Percentiles rank a stretch among this genome's conserved stretches.
Evolutionary conservation across 371 early-diverging fungal genomes (phyloP).

Genomic region (Mucor velutinosus): DNA sequence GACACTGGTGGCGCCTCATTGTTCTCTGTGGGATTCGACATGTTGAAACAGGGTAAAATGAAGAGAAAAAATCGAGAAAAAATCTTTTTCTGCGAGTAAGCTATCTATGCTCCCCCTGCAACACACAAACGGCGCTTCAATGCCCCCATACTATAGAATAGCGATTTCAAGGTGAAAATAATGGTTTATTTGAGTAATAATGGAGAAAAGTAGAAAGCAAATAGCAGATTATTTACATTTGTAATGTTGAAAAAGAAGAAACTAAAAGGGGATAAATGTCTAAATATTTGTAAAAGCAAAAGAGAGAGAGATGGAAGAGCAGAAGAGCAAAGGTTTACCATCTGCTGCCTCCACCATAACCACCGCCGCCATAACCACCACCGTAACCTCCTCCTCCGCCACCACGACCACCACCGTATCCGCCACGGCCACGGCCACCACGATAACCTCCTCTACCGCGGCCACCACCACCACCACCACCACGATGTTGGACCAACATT

Average conservation of each 20-base stretch:
- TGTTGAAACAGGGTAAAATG: background rate
- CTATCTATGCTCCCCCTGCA: background rate
- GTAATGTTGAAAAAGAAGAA: background rate
- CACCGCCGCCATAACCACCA: conserved; percentile 5
- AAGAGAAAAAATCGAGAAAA: background rate
- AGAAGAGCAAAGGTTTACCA: background rate
- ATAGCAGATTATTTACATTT: conserved; percentile 5
- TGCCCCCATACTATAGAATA: background rate
- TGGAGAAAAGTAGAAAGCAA: background rate
- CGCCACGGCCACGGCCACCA: conserved; percentile 45
- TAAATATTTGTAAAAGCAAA: background rate
- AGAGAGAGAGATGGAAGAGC: background rate
- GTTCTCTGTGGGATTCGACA: conserved; percentile 1
- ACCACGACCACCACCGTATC: conserved; percentile 28
- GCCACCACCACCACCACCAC: conserved; percentile 46
- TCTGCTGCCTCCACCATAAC: conserved; percentile 8
- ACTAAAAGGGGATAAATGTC: background rate
- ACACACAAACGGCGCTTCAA: background rate
- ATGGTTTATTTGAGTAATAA: background rate
- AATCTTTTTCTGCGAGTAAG: background rate
- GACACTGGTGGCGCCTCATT: conserved; percentile 7
- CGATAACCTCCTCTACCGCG: conserved; percentile 55
- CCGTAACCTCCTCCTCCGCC: conserved; percentile 34
- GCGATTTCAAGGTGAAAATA: background rate
- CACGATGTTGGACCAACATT: conserved; percentile 66